Evolutionary conservation across 306 rosid species (phyloP), one percentile per base, ranked within the genome.

Genomic region (Heteromeles arbutifolia): DNA sequence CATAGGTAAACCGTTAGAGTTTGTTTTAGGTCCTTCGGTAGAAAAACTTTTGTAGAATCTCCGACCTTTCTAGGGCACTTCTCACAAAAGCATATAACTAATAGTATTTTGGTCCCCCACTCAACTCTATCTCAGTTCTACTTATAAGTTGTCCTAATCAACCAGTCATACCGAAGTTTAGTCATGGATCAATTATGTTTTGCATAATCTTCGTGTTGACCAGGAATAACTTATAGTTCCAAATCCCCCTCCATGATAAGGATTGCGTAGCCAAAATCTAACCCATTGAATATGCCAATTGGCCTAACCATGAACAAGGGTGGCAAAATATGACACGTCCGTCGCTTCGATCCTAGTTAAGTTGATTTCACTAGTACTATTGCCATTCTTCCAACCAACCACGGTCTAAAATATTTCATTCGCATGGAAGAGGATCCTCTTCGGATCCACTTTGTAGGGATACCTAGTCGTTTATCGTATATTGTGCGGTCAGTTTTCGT

Each of bases 401-500:
- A 25, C 63, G 3, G 6, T 57, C 4, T 22, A 11, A 22, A 10
- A 52, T 52, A 57, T 57, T 57, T 57, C 29, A 22, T 57, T 57
- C 3, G 0, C 2, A 6, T 21, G 0, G 2, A 37, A 37, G 0
- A 37, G 0, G 8, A 34, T 34, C 1, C 2, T 34, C 0, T 34
- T 0, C 0, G 8, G 8, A 34, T 34, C 2, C 0, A 34, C 2
- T 34, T 34, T 34, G 9, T 6, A 9, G 9, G 2, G 0, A 34
- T 34, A n/a, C 5, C 6, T 31, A 31, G 1, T 7, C 1, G 2
- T 6, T 37, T 0, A 37, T 37, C 2, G 2, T 37, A 37, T 0
- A 7, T 6, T 37, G 1, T 37, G 0, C 10, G 0, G 0, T 0
- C 8, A 7, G 2, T 37, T 37, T 37, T 37, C 9, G 0, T 37